These are phyloP conservation scores for Penicillium flavigenum DNA, from an alignment of 495 filamentous ascomycete genomes.

Conservation along the genomic window DNA sequence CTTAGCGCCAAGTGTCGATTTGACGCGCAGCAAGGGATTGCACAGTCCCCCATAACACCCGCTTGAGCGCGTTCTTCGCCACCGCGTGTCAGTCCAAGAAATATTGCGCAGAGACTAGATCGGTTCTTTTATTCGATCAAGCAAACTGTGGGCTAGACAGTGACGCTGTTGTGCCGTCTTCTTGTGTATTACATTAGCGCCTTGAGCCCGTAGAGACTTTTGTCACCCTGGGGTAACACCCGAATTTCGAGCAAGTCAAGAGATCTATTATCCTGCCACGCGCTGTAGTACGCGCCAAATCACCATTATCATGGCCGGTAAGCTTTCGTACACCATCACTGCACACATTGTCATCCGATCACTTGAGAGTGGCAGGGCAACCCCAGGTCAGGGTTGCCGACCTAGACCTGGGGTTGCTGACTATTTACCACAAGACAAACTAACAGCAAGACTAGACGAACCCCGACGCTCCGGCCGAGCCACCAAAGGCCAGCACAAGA, in stretches of 20 bases:
- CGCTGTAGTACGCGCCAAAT: slow-evolving; percentile 41
- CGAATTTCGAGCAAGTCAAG: slow-evolving; percentile 20
- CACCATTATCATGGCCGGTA: slow-evolving; percentile 47
- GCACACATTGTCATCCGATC: slow-evolving; percentile 11
- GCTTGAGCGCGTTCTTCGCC: slow-evolving; percentile 20
- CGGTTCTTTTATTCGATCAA: slow-evolving; percentile 27
- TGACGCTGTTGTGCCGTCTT: slow-evolving; percentile 35
- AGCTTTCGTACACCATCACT: slow-evolving; percentile 39
- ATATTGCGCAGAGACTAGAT: slow-evolving; percentile 25
- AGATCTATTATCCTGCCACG: slow-evolving; percentile 25
- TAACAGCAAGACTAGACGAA: slow-evolving; percentile 61
- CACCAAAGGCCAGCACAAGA: slow-evolving; percentile 95
- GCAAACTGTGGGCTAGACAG: slow-evolving; percentile 41
- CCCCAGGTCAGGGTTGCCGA: not conserved
- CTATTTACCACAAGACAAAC: slow-evolving; percentile 21
- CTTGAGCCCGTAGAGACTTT: slow-evolving; percentile 46
- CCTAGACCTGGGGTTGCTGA: not conserved
- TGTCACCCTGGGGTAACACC: slow-evolving; percentile 35
- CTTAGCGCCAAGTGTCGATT: slow-evolving; percentile 31
- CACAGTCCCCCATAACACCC: slow-evolving; percentile 21
- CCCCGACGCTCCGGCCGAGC: slow-evolving; percentile 90
- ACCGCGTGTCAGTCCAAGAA: slow-evolving; percentile 8
- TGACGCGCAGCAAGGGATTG: slow-evolving; percentile 32
- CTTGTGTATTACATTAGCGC: slow-evolving; percentile 47
- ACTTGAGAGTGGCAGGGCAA: slow-evolving; percentile 6